Base-by-base conservation (phyloP, 345 rosid species). In the Ceriops decandra region DNA sequence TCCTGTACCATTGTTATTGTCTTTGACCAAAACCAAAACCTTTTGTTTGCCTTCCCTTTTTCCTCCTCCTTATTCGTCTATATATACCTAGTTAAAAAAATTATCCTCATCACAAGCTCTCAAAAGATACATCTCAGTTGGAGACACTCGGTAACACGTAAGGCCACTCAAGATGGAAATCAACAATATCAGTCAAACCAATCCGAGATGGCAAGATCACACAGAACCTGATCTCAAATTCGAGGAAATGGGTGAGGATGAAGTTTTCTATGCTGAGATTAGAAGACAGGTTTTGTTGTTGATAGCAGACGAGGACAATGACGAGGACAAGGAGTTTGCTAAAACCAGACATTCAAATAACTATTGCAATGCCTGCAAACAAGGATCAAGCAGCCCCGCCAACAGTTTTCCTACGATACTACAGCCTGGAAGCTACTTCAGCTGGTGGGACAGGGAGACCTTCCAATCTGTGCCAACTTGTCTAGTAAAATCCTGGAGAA, bases 271-370 rank as follows among this genome's bases (percentile, higher is more conserved):
- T 15, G 52, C 67, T 0, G 79, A 76, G 62, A 59, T 76, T 6
- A 63, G 54, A 60, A 65, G 58, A 69, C 79, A 76, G 64, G 57
- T 76, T n/a, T 53, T 76, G 54, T 22, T 49, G 2, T 52, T 76
- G 53, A 70, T 66, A 9, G 72, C 68, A 2, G 46, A 9, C 7
- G 46, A 38, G 5, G 49, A 42, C 5, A 17, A 13, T 5, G 17
- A 42, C 4, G 49, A 42, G 49, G 5, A 13, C 17, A 0, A 11
- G 46, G 11, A 16, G 7, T 13, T n/a, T 24, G 47, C 26, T 6
- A 30, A 36, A 7, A 46, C 56, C 11, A 54, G 58, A 54, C 6
- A 54, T 22, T 54, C 49, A 42, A 13, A 13, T 42, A 13, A 15
- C 17, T 42, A 42, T 42, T 42, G 0, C 13, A 42, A 13, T 42